Evolutionary conservation across 331 rosid species (phyloP), one percentile per base, ranked within the genome.

Genomic region (Quercus phellos): DNA sequence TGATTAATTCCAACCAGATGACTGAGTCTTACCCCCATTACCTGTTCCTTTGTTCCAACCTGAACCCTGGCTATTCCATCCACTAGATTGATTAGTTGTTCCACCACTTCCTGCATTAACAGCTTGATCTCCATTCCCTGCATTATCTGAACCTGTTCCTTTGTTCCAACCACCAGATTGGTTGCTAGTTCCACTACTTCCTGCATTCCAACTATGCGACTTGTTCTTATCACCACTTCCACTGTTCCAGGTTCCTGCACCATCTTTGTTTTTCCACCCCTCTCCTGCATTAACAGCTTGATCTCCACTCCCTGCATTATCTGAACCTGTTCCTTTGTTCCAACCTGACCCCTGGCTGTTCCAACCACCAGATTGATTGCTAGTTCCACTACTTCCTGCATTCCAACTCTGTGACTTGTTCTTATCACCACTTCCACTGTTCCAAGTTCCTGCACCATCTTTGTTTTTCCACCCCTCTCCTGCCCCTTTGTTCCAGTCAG

Each of bases 401-500:
- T 67, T 60, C 88, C 87, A 68, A 26, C 78, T 80, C 26, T 80
- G 73, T 61, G 59, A 32, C 38, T 81, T 75, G 58, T 78, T 80
- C n/a, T 81, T 79, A 27, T 50, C 75, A 50, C 63, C 71, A 80
- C 38, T 72, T 66, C 71, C 86, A 73, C 74, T 80, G 59, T 46
- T 82, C 90, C 87, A 82, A 43, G 72, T n/a, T 75, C 85, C 83
- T 54, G 81, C 82, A 64, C 85, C 78, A 51, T 17, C 70, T 51
- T 72, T 54, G 21, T 70, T 82, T 67, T 77, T 90, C 84, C 90
- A 77, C 11, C 87, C 90, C 61, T 78, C 87, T 12, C 67, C 81
- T 0, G 50, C 59, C n/a, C 77, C 94, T 70, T 80, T 81, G 72
- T 83, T 90, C 97, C 94, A 88, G 81, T 81, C 87, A 55, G 86